Base-by-base conservation (phyloP, 1,139 yeast species). In the Debaryomyces psychrophilus region DNA sequence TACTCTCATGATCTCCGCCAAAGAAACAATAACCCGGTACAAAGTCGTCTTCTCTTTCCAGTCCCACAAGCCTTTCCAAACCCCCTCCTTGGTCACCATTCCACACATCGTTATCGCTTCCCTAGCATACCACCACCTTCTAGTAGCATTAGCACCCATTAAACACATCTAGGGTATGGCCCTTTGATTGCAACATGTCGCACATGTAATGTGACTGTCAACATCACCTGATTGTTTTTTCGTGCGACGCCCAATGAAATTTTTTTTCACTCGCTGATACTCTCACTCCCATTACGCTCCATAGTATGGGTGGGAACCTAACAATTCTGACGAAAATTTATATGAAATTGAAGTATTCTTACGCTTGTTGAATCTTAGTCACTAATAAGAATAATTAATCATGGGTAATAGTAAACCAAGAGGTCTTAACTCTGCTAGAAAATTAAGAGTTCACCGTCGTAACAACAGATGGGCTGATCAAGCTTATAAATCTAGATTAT, bases 391-490 rank as follows among this genome's bases (percentile, higher is more conserved):
- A 41, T 43, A 46, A 41, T 45, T 36, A 56, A 82, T 67, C 69
- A 86, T 86, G 93, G 92, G 92, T 78, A 87, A 84, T 77, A 93
- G 93, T 77, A 87, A 87, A 81, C 96, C 96, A 81, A 87, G 96
- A 85, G 96, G 99, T 78, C 85, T 95, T 80, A 93, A 93, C 90
- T 87, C 99, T 75, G 99, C 99, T 76, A 90, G 99, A 88, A 93
- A 95, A 87, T 87, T 95, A 81, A 92, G 99, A 87, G 92, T 86
- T 79, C 95, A 89, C 90, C 93, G 99, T 82, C 95, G 99, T 82
- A 92, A 92, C 87, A 93, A 93, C 90, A 93, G 97, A 83, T 93
- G 99, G 99, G 98, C 99, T 69, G 99, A 95, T 79, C 85, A 85
- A 76, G 81, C 90, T 71, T 95, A 90, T 85, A 95, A 95, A 88